These are phyloP conservation scores for Fusarium aywerte DNA, from an alignment of 2,329 filamentous ascomycete species.

Conservation along the genomic window DNA sequence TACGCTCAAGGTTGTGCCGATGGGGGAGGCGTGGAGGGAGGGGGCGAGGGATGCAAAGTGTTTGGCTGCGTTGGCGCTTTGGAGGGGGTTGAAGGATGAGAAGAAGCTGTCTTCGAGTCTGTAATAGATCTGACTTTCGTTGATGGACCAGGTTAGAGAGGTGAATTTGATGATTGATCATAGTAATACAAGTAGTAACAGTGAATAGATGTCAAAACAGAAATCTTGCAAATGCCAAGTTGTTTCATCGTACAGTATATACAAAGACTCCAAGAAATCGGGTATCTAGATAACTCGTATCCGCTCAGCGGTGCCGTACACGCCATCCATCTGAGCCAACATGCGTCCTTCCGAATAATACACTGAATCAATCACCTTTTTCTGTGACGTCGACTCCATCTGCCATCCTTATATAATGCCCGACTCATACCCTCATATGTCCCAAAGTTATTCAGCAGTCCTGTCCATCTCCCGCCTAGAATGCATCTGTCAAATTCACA, in stretches of 20 bases:
- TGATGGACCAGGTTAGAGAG: neutral
- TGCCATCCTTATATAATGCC: neutral
- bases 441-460: neutral
- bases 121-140: too few relatives aligned
- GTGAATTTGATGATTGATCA: neutral
- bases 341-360: too few relatives aligned
- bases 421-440: neutral
- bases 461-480: neutral
- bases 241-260: neutral
- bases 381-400: neutral
- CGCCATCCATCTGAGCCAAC: too few relatives aligned
- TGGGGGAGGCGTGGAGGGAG: conserved; percentile 67
- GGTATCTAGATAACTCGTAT: neutral
- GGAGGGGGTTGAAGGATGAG: conserved; percentile 64
- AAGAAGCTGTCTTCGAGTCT: conserved; percentile 49
- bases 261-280: neutral
- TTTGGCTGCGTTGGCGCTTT: conserved; percentile 68
- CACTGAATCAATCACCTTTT: too few relatives aligned
- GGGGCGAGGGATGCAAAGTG: conserved; percentile 69
- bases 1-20: conserved; percentile 66
- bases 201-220: neutral
- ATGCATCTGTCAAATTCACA: neutral
- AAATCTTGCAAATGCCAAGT: neutral
- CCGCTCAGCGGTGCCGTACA: neutral
- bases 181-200: neutral